phyloP scores from a whole-genome alignment of 306 rosid genomes.

The apple (Malus domestica) region DNA sequence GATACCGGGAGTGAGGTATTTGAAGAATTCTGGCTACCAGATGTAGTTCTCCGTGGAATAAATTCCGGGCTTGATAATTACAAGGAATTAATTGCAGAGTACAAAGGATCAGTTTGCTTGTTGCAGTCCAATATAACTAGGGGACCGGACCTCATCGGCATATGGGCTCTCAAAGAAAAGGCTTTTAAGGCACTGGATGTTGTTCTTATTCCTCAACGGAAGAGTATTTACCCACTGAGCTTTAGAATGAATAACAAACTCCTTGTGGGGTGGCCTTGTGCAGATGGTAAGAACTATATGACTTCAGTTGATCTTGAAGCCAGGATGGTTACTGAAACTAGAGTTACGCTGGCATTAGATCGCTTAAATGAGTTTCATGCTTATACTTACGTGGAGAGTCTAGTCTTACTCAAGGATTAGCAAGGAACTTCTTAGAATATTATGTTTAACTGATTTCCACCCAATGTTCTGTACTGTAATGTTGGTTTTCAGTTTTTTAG shows the following conservation, averaged over 20 bases:
- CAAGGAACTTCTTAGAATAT: not conserved
- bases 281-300: not conserved
- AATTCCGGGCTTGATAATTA: not conserved
- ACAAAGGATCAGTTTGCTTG: not conserved
- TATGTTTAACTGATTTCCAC: not conserved
- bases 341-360: not conserved
- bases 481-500: not conserved
- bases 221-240: not conserved
- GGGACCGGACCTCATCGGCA: not conserved
- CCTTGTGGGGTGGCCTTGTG: not conserved
- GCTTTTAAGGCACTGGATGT: not conserved
- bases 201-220: not conserved
- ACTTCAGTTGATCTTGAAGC: not conserved
- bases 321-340: not conserved
- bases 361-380: not conserved
- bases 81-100: not conserved
- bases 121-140: not conserved
- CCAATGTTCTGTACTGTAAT: no score
- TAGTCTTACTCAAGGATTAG: not conserved
- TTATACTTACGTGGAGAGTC: not conserved
- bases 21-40: not conserved
- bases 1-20: slow-evolving; percentile 1
- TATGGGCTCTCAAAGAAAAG: not conserved
- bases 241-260: not conserved
- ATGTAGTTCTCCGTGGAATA: not conserved